phyloP scores from a whole-genome alignment of 1,284 basidiomycete species.

The Moesziomyces antarcticus region DNA sequence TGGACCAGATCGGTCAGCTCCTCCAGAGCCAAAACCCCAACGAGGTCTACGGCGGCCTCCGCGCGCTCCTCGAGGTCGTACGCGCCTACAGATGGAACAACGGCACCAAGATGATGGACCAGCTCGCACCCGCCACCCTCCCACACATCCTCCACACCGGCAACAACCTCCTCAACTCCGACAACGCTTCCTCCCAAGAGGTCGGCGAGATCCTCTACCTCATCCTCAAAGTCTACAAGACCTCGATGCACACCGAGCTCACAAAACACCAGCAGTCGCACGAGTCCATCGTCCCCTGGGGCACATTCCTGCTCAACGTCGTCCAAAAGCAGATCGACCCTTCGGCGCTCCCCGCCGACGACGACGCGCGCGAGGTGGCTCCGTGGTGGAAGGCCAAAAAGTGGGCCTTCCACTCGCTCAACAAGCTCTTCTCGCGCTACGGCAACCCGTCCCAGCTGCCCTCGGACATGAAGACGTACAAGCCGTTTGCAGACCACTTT shows the following conservation, averaged over 20 bases:
- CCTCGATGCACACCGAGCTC: slow-evolving; percentile 58
- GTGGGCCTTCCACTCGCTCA: slow-evolving; percentile 67
- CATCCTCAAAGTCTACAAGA: slow-evolving; percentile 66
- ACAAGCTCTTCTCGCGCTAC: slow-evolving; percentile 65
- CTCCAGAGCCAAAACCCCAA: slow-evolving; percentile 49
- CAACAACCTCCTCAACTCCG: slow-evolving; percentile 52
- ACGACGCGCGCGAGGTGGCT: slow-evolving; percentile 42
- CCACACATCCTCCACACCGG: slow-evolving; percentile 58
- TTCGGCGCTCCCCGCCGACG: slow-evolving; percentile 51
- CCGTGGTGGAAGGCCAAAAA: slow-evolving; percentile 68
- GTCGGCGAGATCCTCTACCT: slow-evolving; percentile 64
- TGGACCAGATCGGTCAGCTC: slow-evolving; percentile 58
- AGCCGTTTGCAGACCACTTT: slow-evolving; percentile 66
- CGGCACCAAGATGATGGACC: slow-evolving; percentile 57
- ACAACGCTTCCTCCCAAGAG: slow-evolving; percentile 48
- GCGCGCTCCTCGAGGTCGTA: slow-evolving; percentile 63
- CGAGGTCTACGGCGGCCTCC: slow-evolving; percentile 58
- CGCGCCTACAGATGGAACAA: slow-evolving; percentile 61
- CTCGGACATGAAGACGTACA: slow-evolving; percentile 60
- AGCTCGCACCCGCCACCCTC: slow-evolving; percentile 56
- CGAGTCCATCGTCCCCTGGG: slow-evolving; percentile 65
- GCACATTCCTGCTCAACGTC: slow-evolving; percentile 60
- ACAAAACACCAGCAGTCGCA: slow-evolving; percentile 62
- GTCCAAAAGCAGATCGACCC: slow-evolving; percentile 58
- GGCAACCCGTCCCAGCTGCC: slow-evolving; percentile 66